These are phyloP conservation scores for Colletotrichum australisinense DNA, from an alignment of 2,329 filamentous ascomycete species.

Conservation along the genomic window DNA sequence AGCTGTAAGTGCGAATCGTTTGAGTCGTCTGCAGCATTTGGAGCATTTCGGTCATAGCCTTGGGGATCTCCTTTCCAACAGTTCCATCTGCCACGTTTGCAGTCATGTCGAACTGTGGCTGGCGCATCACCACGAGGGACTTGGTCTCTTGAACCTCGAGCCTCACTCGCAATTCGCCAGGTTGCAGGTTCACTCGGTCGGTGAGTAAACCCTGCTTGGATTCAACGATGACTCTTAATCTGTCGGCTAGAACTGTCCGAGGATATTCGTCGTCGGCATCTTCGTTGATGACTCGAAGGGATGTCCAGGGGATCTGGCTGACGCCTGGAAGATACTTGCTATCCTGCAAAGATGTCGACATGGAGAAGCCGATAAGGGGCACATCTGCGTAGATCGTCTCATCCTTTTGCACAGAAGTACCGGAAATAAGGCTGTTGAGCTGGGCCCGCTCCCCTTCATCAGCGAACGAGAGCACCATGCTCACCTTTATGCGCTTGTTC, in stretches of 20 bases:
- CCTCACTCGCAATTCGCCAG: constrained; percentile 77
- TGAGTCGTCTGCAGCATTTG: constrained; percentile 66
- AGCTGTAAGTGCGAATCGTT: constrained; percentile 79
- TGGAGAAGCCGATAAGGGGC: constrained; percentile 71
- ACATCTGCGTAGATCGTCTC: constrained; percentile 80
- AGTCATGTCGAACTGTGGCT: constrained; percentile 81
- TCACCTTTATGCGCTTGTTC: constrained; percentile 60
- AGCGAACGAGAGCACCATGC: constrained; percentile 82
- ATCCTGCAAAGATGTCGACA: constrained; percentile 65
- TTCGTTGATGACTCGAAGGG: constrained; percentile 78
- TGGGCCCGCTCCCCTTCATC: constrained; percentile 77
- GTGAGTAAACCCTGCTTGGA: constrained; percentile 82
- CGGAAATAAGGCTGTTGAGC: constrained; percentile 79
- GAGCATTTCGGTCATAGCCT: constrained; percentile 73
- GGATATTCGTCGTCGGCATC: constrained; percentile 72
- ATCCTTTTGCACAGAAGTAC: constrained; percentile 73
- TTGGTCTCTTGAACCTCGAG: constrained; percentile 72
- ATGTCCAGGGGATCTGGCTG: constrained; percentile 71
- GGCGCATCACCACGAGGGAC: constrained; percentile 74
- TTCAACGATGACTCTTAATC: constrained; percentile 79
- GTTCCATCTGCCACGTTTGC: constrained; percentile 79
- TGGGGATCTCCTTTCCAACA: constrained; percentile 69
- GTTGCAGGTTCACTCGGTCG: constrained; percentile 84
- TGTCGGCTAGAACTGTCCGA: constrained; percentile 80
- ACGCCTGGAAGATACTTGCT: constrained; percentile 62